phyloP scores from a whole-genome alignment of 2,329 filamentous ascomycete species.

The Neurospora sp. region DNA sequence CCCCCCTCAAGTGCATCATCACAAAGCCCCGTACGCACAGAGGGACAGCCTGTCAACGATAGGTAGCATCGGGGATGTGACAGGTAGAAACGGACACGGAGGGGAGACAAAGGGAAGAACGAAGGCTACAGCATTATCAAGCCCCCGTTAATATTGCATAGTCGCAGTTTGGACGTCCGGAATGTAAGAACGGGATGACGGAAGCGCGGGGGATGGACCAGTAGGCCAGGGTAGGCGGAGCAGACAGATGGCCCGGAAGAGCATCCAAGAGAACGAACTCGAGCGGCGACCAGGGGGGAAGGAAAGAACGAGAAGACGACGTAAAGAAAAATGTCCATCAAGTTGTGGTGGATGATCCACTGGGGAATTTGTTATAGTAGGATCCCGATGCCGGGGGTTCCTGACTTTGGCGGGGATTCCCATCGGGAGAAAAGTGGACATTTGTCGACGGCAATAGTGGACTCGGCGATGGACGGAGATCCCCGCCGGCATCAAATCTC shows the following conservation, averaged over 20 bases:
- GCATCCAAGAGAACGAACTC: neutral
- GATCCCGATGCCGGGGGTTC: neutral
- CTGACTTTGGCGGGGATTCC: neutral
- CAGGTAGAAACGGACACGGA: neutral
- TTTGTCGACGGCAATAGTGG: neutral
- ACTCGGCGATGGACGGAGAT: neutral
- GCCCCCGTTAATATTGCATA: neutral
- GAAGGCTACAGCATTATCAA: neutral
- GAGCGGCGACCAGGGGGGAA: neutral
- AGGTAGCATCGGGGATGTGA: neutral
- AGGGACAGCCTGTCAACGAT: neutral
- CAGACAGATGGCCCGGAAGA: neutral
- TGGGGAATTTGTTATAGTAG: neutral
- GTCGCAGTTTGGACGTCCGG: neutral
- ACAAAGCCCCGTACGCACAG: neutral
- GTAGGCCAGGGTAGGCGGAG: neutral
- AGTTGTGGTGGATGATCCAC: neutral
- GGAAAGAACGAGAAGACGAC: neutral
- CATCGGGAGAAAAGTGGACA: neutral
- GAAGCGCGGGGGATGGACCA: neutral
- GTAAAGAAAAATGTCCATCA: neutral
- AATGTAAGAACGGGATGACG: neutral
- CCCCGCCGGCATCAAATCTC: neutral
- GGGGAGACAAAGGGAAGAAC: neutral
- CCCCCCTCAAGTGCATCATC: neutral